Evolutionary conservation across 2,329 filamentous ascomycete genomes (phyloP), one percentile per base, ranked within the genome.

Genomic region (Exophiala sp.): DNA sequence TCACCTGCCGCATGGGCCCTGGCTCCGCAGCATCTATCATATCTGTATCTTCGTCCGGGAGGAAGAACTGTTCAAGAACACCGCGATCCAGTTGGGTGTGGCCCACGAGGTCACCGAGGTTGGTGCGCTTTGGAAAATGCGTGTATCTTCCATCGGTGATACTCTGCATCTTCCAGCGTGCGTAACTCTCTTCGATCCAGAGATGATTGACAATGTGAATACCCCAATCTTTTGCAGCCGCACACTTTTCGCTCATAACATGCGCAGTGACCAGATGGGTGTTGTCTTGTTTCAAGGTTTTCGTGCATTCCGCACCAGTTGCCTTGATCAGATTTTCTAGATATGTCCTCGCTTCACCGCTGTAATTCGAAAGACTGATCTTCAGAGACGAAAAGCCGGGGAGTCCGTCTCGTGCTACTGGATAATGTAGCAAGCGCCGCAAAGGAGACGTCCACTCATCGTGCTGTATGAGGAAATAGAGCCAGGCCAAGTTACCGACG

Each of bases 181-280:
- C 88, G 64, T 97, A 98, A 68, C 89, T 94, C 64, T 98, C 93
- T 67, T 98, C 93, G 39, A 98, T 78, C 93, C 93, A 98, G 1
- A 98, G 76, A 65, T 98, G 93, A 66, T 97, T 98, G 61, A 95
- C 74, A 61, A 95, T 85, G 49, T 88, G 74, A 47, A 97, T 83
- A 46, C 85, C 85, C 93, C 93, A 98, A 69, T 97, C 93, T 54
- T 81, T 80, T 0, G 93, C 93, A 1, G 93, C 93, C 30, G 85
- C 83, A 66, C 87, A 96, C 68, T 98, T 98, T 64, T 97, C 93
- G 63, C 91, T 94, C 49, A 82, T 81, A 51, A 84, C 82, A 60
- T 95, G 86, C 3, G 93, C 93, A 0, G 91, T 95, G 62, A 98
- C 85, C 1, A 98, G 79, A 69, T 98, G 93, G 0, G 90, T 97